Evolutionary conservation across 2,329 filamentous ascomycete genomes (phyloP).

Genomic region (Diaporthe eres): DNA sequence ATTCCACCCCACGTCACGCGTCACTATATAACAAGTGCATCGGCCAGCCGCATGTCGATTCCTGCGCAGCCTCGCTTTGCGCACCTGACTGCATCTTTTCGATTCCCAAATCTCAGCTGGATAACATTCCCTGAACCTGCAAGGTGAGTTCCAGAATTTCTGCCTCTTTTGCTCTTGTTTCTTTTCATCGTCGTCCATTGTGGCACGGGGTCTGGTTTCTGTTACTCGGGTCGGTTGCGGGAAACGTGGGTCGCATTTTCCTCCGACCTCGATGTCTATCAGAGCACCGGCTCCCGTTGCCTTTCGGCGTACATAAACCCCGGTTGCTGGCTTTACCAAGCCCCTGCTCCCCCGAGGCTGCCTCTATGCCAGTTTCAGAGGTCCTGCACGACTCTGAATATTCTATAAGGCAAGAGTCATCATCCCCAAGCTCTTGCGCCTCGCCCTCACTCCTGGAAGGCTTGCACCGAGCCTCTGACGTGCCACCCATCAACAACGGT

Average conservation of each 20-base stretch:
- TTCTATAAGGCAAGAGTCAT: not conserved
- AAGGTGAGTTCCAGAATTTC: conserved; percentile 6
- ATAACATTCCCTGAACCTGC: not conserved
- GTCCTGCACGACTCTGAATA: not conserved
- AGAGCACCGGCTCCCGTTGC: not conserved
- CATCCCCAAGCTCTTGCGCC: not conserved
- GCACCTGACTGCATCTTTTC: conserved; percentile 1
- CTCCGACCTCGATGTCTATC: not conserved
- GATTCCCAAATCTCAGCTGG: not conserved
- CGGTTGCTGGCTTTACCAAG: not conserved
- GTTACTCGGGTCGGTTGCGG: not conserved
- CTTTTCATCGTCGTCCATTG: not conserved
- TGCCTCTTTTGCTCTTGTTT: not conserved
- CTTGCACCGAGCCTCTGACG: not conserved
- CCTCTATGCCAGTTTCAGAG: not conserved
- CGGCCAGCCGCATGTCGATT: conserved; percentile 27
- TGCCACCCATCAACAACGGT: not conserved
- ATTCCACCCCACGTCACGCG: not conserved
- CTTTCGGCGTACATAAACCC: not conserved
- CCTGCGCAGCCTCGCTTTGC: conserved; percentile 18
- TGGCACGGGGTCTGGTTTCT: not conserved
- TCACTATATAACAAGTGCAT: not conserved
- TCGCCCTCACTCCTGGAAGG: not conserved
- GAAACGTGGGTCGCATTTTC: not conserved
- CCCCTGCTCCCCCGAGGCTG: not conserved